These are phyloP conservation scores for Grigorovia transvaalensis DNA, from an alignment of 805 yeast species.

Conservation along the genomic window DNA sequence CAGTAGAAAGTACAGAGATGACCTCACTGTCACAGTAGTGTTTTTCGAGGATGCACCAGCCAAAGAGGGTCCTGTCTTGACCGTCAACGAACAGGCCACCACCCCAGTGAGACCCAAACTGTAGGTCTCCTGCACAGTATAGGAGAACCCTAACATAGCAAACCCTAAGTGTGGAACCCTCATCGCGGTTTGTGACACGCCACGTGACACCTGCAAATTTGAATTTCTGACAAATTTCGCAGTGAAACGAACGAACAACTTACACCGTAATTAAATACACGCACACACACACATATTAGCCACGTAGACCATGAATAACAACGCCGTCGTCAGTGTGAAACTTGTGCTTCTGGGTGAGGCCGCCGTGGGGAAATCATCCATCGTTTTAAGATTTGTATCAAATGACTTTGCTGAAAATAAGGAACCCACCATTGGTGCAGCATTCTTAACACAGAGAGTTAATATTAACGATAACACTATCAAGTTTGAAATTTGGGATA, in stretches of 20 bases:
- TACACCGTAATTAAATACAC: neutral
- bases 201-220: neutral
- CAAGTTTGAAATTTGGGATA: constrained; percentile 92
- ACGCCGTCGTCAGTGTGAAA: constrained; percentile 45
- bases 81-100: neutral
- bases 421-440: constrained; percentile 98
- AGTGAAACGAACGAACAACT: neutral
- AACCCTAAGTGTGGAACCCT: neutral
- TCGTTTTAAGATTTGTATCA: constrained; percentile 84
- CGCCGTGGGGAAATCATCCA: constrained; percentile 92
- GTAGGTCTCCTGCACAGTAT: neutral
- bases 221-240: neutral
- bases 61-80: neutral
- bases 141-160: no score
- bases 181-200: neutral
- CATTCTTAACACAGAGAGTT: constrained; percentile 89
- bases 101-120: neutral
- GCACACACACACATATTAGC: neutral
- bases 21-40: constrained; percentile 88
- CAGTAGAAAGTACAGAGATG: constrained; percentile 89
- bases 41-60: constrained; percentile 56
- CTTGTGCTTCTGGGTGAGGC: constrained; percentile 92
- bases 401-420: constrained; percentile 95
- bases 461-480: constrained; percentile 76
- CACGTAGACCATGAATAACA: constrained; percentile 12